Conservation (phyloP, 768 basidiomycete species). For the Tylopilus rubrobrunneus region DNA sequence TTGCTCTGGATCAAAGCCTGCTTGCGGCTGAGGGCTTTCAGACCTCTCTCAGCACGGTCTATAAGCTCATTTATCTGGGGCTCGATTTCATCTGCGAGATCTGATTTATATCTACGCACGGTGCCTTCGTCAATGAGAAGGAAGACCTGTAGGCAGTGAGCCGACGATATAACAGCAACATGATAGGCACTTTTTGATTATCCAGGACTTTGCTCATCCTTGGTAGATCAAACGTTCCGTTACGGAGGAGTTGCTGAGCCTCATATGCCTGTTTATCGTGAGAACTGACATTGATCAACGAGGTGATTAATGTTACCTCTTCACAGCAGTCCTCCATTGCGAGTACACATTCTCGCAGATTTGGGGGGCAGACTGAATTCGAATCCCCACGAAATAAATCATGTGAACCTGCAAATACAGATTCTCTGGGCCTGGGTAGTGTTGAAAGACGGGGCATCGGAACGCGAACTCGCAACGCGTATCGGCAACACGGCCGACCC, state of each 20-base stretch:
- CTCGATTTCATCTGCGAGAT: slow-evolving; percentile 75
- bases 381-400: slow-evolving; percentile 63
- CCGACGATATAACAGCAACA: not conserved
- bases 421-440: slow-evolving; percentile 51
- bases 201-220: slow-evolving; percentile 66
- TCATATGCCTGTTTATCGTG: slow-evolving; percentile 50
- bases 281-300: not conserved
- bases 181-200: slow-evolving; percentile 54
- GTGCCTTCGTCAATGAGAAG: slow-evolving; percentile 69
- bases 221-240: slow-evolving; percentile 68
- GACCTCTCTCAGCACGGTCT: slow-evolving; percentile 63
- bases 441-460: slow-evolving; percentile 49
- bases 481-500: slow-evolving; percentile 11
- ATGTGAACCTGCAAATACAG: slow-evolving; percentile 65
- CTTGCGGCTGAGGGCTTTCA: slow-evolving; percentile 58
- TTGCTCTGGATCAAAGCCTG: slow-evolving; percentile 60
- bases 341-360: slow-evolving; percentile 69
- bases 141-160: slow-evolving; percentile 53
- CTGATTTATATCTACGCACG: slow-evolving; percentile 69
- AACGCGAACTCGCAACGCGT: not conserved
- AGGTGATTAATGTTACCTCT: slow-evolving; percentile 43
- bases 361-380: slow-evolving; percentile 64
- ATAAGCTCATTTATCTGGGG: slow-evolving; percentile 76
- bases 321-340: slow-evolving; percentile 81
- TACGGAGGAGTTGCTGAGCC: slow-evolving; percentile 63